A percentile compares a stretch with the other conserved stretches of the same genome.
Evolutionary conservation across 495 filamentous ascomycete species (phyloP).

Genomic region (Penicillium roqueforti): DNA sequence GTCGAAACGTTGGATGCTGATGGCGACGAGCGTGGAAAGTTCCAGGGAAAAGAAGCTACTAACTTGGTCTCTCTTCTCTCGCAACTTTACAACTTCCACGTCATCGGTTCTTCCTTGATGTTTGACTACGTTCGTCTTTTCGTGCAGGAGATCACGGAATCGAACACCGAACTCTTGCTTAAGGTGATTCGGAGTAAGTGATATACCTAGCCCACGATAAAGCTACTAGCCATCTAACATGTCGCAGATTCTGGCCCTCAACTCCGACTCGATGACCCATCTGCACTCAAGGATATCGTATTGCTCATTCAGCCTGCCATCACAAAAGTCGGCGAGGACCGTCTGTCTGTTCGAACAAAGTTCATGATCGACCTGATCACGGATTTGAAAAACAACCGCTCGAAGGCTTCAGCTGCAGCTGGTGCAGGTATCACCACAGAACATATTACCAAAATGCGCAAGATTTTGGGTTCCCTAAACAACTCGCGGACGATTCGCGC

Average conservation of each 20-base stretch:
- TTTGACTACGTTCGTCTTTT: slow-evolving; percentile 87
- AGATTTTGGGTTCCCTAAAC: slow-evolving; percentile 70
- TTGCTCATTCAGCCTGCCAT: slow-evolving; percentile 69
- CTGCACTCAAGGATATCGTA: slow-evolving; percentile 88
- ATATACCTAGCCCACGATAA: neutral
- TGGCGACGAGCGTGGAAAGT: slow-evolving; percentile 36
- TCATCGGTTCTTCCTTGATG: slow-evolving; percentile 74
- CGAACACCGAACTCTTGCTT: slow-evolving; percentile 88
- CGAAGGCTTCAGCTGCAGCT: slow-evolving; percentile 65
- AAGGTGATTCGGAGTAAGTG: slow-evolving; percentile 69
- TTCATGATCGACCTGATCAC: slow-evolving; percentile 99
- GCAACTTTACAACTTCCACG: slow-evolving; percentile 85
- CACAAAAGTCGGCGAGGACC: slow-evolving; percentile 58
- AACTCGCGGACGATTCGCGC: slow-evolving; percentile 58
- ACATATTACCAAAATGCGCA: slow-evolving; percentile 81
- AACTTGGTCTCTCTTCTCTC: slow-evolving; percentile 85
- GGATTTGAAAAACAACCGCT: slow-evolving; percentile 87
- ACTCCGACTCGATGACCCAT: slow-evolving; percentile 85
- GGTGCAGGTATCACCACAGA: slow-evolving; percentile 63
- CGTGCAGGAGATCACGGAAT: slow-evolving; percentile 68
- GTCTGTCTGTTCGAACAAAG: slow-evolving; percentile 80
- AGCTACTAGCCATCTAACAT: slow-evolving; percentile 5
- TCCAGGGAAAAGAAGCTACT: slow-evolving; percentile 60
- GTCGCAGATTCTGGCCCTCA: slow-evolving; percentile 62
- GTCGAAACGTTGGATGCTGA: slow-evolving; percentile 61